Evolutionary conservation across 1,139 yeast species (phyloP), one percentile per base, ranked within the genome.

Genomic region (Yamadazyma oceani): DNA sequence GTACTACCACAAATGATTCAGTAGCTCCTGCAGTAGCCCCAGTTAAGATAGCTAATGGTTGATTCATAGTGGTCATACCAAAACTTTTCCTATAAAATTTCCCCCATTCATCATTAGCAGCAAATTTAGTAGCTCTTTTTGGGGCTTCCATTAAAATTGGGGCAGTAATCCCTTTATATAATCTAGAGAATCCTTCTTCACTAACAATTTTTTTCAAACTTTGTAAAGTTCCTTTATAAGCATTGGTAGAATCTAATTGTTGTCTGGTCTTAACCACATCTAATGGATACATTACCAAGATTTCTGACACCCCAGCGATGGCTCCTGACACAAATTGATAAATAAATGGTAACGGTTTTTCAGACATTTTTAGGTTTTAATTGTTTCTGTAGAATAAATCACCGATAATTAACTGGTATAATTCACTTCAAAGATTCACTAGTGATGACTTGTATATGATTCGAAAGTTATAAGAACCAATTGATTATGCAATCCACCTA

Each of bases 141-240:
- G 98, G 98, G n/a, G 98, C 98, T 62, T 92, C 99, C 98, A 92
- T 92, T 56, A 92, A 74, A 53, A 92, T 87, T 32, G 99, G 99
- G 13, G 98, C 97, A 22, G 85, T 69, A 53, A 92, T 92, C 49
- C 98, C 98, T 61, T 90, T 82, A 66, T 92, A 94, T 44, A 92
- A 75, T 48, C 95, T 76, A 15, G 83, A 67, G 35, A 80, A 73
- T 30, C 98, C 99, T 65, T 94, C 99, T 49, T 79, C 83, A 54
- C 75, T 78, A 51, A 92, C 76, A 51, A 92, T 92, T 66, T 89
- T 88, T 51, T 75, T 67, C 50, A 94, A 64, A 59, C 96, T 87
- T 55, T 86, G 92, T 45, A 89, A 55, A 55, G 95, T 87, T 54
- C 97, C 96, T 37, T 69, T 73, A 67, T 90, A 90, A 41, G 77